Base-by-base conservation (phyloP, 2,329 filamentous ascomycete genomes). In the Akanthomyces dipterigenus region DNA sequence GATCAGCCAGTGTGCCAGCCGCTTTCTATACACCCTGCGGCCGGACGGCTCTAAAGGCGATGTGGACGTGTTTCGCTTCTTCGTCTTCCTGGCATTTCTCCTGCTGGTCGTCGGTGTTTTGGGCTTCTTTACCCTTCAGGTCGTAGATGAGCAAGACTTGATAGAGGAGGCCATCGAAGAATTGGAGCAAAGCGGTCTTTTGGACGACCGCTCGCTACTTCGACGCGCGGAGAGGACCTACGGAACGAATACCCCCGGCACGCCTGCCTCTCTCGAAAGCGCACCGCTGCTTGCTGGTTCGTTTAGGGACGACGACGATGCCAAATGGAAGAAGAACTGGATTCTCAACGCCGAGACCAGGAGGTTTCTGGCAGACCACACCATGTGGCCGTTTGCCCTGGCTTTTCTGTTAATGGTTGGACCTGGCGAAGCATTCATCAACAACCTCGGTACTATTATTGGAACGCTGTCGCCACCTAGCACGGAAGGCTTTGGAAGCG, bases 361-460 rank as follows among this genome's bases (percentile, higher is more conserved):
- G 14, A 81, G 86, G 3, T 99, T 98, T 73, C 80, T 99, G 11
- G 82, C 84, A 26, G 95, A 99, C 67, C 87, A 84, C 63, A 97
- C 92, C 14, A 98, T 98, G 93, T 99, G 93, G 93, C 90, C 87
- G 71, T 88, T 99, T 66, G 91, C 93, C 0, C 78, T 88, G 1
- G 93, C 92, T 22, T 98, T 99, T 76, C 91, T 98, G 74, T 83
- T 98, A 64, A 90, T 96, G 67, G 90, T 93, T 59, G 95, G 95
- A 0, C 93, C 95, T 0, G 93, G 93, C n/a, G 95, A 99, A 75
- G 90, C 93, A 12, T 99, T 97, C 73, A 92, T 98, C 76, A 99
- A 98, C 77, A 99, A 98, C 69, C 79, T 99, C 11, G 95, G 95
- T 40, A 97, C 93, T 26, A 88, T 99, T 64, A 93, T 98, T 67